Evolutionary conservation across 2,329 filamentous ascomycete species (phyloP), one percentile per base, ranked within the genome.

Genomic region (Xylariaceae sp.): DNA sequence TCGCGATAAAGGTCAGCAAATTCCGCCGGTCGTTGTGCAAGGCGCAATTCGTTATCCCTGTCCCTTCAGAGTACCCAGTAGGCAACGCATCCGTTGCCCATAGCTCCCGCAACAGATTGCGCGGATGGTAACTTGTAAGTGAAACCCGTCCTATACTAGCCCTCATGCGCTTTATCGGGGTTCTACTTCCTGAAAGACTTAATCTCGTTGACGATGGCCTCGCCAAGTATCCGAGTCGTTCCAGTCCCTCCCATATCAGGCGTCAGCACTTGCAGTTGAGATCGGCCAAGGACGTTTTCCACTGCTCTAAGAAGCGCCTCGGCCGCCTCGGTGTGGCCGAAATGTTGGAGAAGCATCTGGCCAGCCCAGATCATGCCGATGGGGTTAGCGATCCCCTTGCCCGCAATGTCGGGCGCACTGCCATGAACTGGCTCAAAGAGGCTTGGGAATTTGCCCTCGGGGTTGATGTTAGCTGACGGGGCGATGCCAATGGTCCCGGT

Each of bases 361-460:
- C 81, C 84, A 0, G 83, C 85, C 85, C 85, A 88, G 66, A 87
- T 85, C 6, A 83, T 84, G 6, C 79, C 84, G 0, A 87, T 75
- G 0, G 83, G 83, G 62, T 86, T 86, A 1, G 82, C 81, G 26
- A 83, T 72, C 0, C 81, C 82, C 62, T 81, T 79, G 2, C 84
- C 83, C 1, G 80, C 80, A 51, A 87, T 86, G 57, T 86, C 84
- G 3, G 81, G 83, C 0, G 82, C 83, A 26, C 77, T 82, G 9
- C 83, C 83, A 57, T 86, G 83, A 34, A 84, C 80, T 12, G 83
- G 81, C 69, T 85, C 81, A 56, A 84, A 85, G 71, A 85, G 79
- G 54, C 77, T 81, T 0, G 83, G 83, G 55, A 82, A 79, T 58
- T 77, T 64, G 15, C 80, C 72, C 2, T 79, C 83, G 1, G 83